Base-by-base conservation (phyloP, 805 yeast genomes). In the Candida suzukii region DNA sequence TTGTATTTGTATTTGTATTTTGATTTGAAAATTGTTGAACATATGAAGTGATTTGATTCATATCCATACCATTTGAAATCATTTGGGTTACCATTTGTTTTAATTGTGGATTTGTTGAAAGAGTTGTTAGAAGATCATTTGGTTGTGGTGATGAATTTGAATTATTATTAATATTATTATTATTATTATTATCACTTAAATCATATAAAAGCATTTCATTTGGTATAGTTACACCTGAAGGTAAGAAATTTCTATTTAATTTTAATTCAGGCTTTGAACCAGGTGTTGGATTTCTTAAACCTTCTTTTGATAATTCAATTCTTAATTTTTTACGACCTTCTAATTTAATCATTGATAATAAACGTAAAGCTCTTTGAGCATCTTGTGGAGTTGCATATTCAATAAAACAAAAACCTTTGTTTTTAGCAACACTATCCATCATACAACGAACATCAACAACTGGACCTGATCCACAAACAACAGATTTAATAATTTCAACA, bases 391-490 rank as follows among this genome's bases (percentile, higher is more conserved):
- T 58, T 2, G 57, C 49, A 51, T 76, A 80, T 56, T 80, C 86
- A 24, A 80, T 73, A 52, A 80, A 80, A 43, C 83, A 75, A 50
- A 72, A 80, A n/a, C 84, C 84, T 53, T 79, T 80, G 51, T 77
- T 75, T 46, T 74, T 73, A 11, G 80, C 77, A 11, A 72, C 73
- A 53, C 68, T 67, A 54, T 77, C 77, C 69, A 67, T 70, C 62
- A 81, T 70, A 60, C 81, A 58, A 49, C 86, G 70, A 9, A 83
- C 81, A 47, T 80, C 86, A 14, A 79, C 78, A 21, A 84, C 75
- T 3, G 75, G 73, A 1, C 93, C 93, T 10, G 84, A 70, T 1
- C 90, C 90, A 41, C 84, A 79, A 20, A 83, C 80, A 11, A 83
- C 74, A 24, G 79, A 74, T 40, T 78, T 74, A 28, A 83, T 66